Evolutionary conservation across 108 stramenopile genomes (phyloP).

Genomic region (Skeletonema potamos): DNA sequence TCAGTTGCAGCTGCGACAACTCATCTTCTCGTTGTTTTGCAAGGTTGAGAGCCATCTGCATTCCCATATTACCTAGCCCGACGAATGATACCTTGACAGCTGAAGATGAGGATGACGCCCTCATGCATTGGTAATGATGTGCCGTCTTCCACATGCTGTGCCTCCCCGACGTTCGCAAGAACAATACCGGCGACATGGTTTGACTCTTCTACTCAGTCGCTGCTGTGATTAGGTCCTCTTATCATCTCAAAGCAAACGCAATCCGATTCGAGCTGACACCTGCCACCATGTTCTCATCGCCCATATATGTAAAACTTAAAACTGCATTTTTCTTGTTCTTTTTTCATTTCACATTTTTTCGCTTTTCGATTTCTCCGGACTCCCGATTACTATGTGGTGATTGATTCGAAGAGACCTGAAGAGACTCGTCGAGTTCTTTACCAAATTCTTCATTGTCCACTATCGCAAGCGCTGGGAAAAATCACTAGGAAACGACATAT

Average conservation of each 20-base stretch:
- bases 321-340: too few species aligned
- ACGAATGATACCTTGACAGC: conserved; percentile 71
- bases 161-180: neutral
- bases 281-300: too few species aligned
- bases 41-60: conserved; percentile 82
- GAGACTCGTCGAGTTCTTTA: too few species aligned
- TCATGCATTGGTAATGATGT: neutral
- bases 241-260: neutral
- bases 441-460: too few species aligned
- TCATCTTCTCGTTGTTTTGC: conserved; percentile 10
- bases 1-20: conserved; percentile 11
- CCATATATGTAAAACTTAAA: too few species aligned
- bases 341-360: too few species aligned
- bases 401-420: too few species aligned
- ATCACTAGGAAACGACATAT: too few species aligned
- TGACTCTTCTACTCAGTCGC: neutral
- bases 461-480: too few species aligned
- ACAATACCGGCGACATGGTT: neutral
- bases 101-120: neutral
- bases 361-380: too few species aligned
- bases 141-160: neutral
- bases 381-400: too few species aligned
- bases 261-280: too few species aligned
- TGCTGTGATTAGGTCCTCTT: neutral
- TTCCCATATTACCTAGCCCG: conserved; percentile 94